These are phyloP conservation scores for Punica granatum DNA, from an alignment of 345 rosid genomes.

Conservation along the genomic window DNA sequence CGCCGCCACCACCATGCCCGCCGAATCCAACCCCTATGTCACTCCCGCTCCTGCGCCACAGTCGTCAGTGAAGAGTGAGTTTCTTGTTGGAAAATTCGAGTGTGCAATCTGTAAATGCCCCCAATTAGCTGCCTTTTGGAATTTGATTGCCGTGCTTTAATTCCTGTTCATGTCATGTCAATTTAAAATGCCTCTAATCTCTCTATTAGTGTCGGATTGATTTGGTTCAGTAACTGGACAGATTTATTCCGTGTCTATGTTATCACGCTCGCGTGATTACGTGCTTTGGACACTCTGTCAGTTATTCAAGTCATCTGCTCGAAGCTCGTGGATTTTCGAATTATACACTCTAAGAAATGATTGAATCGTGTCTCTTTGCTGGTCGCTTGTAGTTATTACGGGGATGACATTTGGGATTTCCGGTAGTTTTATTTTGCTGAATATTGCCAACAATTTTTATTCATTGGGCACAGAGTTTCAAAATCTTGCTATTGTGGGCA, in stretches of 20 bases:
- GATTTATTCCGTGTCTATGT: too few relatives aligned
- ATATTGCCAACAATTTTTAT: background rate
- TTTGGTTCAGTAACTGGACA: too few relatives aligned
- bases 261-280: too few relatives aligned
- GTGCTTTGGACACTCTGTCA: background rate
- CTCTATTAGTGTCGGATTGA: too few relatives aligned
- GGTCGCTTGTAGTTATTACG: background rate
- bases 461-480: too few relatives aligned
- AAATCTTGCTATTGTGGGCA: constrained; percentile 13
- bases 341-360: too few relatives aligned
- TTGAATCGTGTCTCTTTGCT: background rate
- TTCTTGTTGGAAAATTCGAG: background rate
- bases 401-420: background rate
- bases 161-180: background rate
- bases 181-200: background rate
- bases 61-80: constrained; percentile 52
- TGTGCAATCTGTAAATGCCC: background rate
- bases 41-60: constrained; percentile 38
- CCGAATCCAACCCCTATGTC: constrained; percentile 77
- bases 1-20: constrained; percentile 73
- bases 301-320: background rate
- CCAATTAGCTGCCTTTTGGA: background rate
- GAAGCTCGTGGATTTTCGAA: background rate
- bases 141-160: background rate
- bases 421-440: background rate